These are phyloP conservation scores for Chaetomium tenue DNA, from an alignment of 495 filamentous ascomycete species.

Conservation along the genomic window DNA sequence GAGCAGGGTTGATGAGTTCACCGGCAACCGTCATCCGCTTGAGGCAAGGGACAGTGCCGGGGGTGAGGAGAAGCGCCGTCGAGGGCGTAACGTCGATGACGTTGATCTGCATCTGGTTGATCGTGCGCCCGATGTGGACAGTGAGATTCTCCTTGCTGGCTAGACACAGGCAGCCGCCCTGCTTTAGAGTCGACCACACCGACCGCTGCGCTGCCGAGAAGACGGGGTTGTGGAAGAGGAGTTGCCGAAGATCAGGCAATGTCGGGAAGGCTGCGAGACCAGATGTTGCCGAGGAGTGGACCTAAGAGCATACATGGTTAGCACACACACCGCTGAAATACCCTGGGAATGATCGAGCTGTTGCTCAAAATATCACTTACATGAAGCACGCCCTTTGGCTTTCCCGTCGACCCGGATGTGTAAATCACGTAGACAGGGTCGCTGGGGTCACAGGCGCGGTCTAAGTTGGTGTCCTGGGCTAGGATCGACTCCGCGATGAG, in stretches of 20 bases:
- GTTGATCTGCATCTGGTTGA: constrained; percentile 1
- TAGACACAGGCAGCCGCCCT: neutral
- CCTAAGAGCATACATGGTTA: neutral
- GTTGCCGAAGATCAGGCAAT: neutral
- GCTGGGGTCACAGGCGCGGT: neutral
- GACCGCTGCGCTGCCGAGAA: constrained; percentile 2
- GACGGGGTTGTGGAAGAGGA: neutral
- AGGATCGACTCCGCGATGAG: neutral
- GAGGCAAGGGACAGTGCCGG: neutral
- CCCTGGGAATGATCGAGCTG: neutral
- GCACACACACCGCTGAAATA: too few species aligned
- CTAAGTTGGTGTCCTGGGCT: neutral
- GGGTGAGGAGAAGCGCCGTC: neutral
- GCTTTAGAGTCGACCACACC: neutral
- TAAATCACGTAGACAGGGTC: neutral
- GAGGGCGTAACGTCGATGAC: neutral
- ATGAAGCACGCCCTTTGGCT: neutral
- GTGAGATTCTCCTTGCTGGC: neutral
- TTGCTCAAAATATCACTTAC: neutral
- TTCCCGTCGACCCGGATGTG: neutral
- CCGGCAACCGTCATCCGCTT: neutral
- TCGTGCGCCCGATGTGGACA: neutral
- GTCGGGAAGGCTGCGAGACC: neutral
- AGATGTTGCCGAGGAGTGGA: neutral
- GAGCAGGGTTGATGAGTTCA: neutral